Conservation (phyloP, 2,329 filamentous ascomycete genomes). For the Cercospora citrullina region DNA sequence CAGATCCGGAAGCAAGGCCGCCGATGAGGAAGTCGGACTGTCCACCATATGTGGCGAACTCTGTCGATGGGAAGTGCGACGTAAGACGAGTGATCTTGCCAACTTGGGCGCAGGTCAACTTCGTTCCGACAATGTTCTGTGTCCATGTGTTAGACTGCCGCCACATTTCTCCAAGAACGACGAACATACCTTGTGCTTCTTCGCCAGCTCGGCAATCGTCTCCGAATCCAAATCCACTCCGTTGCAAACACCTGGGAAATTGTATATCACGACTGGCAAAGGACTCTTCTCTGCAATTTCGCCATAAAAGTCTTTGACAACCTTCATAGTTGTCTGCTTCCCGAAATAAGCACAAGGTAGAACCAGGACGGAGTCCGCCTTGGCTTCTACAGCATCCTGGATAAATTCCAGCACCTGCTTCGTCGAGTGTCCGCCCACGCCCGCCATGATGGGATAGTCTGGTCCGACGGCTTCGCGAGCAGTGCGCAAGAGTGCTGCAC, state of each 20-base stretch:
- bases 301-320: conserved; percentile 46
- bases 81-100: conserved; percentile 68
- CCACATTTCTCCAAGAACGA: neutral
- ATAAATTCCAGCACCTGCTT: conserved; percentile 48
- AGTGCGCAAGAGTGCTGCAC: conserved; percentile 41
- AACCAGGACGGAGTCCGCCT: conserved; percentile 47
- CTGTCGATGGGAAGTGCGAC: conserved; percentile 50
- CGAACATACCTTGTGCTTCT: conserved; percentile 42
- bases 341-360: conserved; percentile 50
- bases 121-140: conserved; percentile 66
- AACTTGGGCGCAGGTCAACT: conserved; percentile 72
- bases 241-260: conserved; percentile 67
- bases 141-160: neutral
- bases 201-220: conserved; percentile 58
- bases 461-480: conserved; percentile 47
- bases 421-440: conserved; percentile 47
- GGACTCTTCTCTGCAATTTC: conserved; percentile 55
- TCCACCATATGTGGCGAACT: conserved; percentile 69
- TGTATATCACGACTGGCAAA: conserved; percentile 63
- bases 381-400: conserved; percentile 43
- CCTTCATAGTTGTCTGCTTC: conserved; percentile 44
- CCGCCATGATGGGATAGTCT: conserved; percentile 47
- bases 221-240: conserved; percentile 69
- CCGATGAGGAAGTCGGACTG: conserved; percentile 70
- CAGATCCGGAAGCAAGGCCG: conserved; percentile 54